Conservation (phyloP, 2,329 filamentous ascomycete genomes). For the Colletotrichum spinosum region DNA sequence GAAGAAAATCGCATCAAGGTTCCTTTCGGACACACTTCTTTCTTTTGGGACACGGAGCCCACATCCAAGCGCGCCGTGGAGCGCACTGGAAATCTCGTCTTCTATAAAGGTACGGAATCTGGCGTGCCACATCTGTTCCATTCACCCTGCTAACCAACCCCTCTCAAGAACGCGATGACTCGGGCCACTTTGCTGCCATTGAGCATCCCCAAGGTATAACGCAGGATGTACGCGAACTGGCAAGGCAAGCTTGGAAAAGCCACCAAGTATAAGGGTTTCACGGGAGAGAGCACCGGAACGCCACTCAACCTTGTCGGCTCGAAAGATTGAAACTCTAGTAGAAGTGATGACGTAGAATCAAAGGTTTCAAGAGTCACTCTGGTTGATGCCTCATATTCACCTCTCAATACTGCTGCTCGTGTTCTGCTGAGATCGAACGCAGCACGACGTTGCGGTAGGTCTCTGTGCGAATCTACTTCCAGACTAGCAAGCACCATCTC, state of each 20-base stretch:
- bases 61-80: slow-evolving; percentile 34
- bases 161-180: slow-evolving; percentile 36
- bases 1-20: slow-evolving; percentile 38
- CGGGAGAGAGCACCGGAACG: not conserved
- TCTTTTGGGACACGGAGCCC: slow-evolving; percentile 34
- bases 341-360: too few relatives aligned
- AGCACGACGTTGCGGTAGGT: too few relatives aligned
- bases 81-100: slow-evolving; percentile 38
- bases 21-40: slow-evolving; percentile 39
- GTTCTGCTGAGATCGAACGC: too few relatives aligned
- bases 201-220: slow-evolving; percentile 30
- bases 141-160: not conserved
- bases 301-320: slow-evolving; percentile 2
- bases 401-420: too few relatives aligned
- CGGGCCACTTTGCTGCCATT: slow-evolving; percentile 39
- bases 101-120: slow-evolving; percentile 38
- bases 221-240: slow-evolving; percentile 26
- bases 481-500: too few relatives aligned
- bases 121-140: slow-evolving; percentile 37
- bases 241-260: not conserved
- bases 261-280: not conserved
- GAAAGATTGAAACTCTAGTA: slow-evolving; percentile 4
- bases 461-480: too few relatives aligned
- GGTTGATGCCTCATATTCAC: too few relatives aligned
- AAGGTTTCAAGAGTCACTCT: too few relatives aligned